Evolutionary conservation across 495 filamentous ascomycete species (phyloP).

Genomic region (Neurospora sp.): DNA sequence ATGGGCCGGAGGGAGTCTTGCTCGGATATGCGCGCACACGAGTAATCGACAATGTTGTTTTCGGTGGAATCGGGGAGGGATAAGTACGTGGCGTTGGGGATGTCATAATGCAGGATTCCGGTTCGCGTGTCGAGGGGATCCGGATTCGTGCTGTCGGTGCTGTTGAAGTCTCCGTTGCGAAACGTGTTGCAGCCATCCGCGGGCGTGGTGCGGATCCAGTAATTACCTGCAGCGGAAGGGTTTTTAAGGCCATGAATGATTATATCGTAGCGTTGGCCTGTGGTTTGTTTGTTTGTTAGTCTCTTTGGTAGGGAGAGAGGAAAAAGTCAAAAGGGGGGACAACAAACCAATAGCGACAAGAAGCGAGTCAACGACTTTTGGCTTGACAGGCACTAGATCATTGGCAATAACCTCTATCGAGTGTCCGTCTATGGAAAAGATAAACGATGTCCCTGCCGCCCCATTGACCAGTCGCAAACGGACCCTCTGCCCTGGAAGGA

Average conservation of each 20-base stretch:
- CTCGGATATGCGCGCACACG: slow-evolving; percentile 2
- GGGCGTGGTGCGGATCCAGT: slow-evolving; percentile 40
- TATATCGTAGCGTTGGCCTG: slow-evolving; percentile 50
- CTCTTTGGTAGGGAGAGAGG: background rate
- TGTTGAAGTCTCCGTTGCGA: slow-evolving; percentile 1
- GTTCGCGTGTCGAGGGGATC: slow-evolving; percentile 8
- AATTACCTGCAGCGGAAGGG: slow-evolving; percentile 22
- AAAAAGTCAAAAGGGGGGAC: background rate
- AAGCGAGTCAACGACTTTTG: slow-evolving; percentile 26
- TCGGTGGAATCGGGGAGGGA: background rate
- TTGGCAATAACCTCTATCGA: background rate
- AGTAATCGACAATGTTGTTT: slow-evolving; percentile 1
- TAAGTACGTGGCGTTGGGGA: background rate
- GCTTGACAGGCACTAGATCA: background rate
- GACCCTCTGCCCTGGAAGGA: background rate
- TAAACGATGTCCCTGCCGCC: background rate
- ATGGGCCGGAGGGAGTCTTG: slow-evolving; percentile 9
- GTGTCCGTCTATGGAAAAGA: background rate
- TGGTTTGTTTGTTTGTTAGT: background rate
- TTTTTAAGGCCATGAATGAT: slow-evolving; percentile 46
- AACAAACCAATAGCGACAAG: slow-evolving; percentile 42
- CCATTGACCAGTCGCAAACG: background rate
- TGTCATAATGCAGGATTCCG: slow-evolving; percentile 21
- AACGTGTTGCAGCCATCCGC: background rate
- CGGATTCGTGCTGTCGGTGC: background rate